Base-by-base conservation (phyloP, 2,329 filamentous ascomycete genomes). In the Fusarium lateritium region DNA sequence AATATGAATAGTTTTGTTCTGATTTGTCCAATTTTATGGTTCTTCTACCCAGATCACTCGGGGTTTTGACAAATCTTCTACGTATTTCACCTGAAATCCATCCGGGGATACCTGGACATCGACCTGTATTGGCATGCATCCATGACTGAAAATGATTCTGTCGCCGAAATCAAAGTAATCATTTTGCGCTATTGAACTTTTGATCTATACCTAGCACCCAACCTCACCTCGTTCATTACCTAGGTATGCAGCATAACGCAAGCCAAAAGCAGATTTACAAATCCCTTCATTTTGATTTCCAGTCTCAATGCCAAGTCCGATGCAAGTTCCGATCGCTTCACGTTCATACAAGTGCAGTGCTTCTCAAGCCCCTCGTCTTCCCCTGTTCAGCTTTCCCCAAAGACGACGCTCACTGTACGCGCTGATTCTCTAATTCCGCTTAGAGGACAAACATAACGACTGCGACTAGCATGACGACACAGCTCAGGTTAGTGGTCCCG, bases 401-500 rank as follows among this genome's bases (percentile, higher is more conserved):
- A 26, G 46, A 28, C 19, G 54, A 14, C 31, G 21, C n/a, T 31
- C 28, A 31, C 10, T 38, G 31, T n/a, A 44, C 39, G n/a, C 19
- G 55, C 39, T 10, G n/a, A n/a, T 36, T 19, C 31, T 31, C 11
- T 28, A 33, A 47, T 14, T 13, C 26, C 17, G 24, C 47, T 75
- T 75, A 83, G 55, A 80, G 62, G 45, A 77, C 59, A 39, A 79
- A 75, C 73, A 79, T 75, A 50, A 79, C 65, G 45, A 71, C 71
- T 14, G 77, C 77, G 38, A 80, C 60, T 53, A 82, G 68, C 77
- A 83, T 77, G 66, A 82, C 69, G 38, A 75, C 69, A 63, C 77
- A 79, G 40, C 76, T 75, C 26, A 81, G 71, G 56, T 77, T 76
- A 62, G 77, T 75, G 21, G 73, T 73, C 59, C 75, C 73, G 51